Conservation (phyloP, 768 basidiomycete genomes). For the Phallus indusiatus region DNA sequence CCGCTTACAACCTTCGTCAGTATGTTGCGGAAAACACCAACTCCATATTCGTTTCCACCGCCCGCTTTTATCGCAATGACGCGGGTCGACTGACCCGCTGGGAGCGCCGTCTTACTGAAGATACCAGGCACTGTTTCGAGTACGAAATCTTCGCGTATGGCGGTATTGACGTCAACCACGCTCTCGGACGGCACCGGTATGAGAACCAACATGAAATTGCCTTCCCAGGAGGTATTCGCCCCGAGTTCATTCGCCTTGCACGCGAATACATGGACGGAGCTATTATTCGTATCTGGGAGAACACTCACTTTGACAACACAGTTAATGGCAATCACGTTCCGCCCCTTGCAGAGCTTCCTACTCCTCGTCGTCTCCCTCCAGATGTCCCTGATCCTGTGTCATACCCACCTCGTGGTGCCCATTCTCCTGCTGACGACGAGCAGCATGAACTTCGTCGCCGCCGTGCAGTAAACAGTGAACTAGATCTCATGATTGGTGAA, state of each 20-base stretch:
- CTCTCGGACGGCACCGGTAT: neutral
- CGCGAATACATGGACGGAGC: neutral
- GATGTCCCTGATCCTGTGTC: neutral
- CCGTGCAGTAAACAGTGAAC: too few relatives aligned
- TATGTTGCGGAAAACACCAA: neutral
- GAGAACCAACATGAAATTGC: neutral
- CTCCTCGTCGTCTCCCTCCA: neutral
- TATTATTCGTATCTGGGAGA: neutral
- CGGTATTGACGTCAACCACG: neutral
- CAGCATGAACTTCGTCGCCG: too few relatives aligned
- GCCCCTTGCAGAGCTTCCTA: neutral
- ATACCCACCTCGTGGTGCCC: too few relatives aligned
- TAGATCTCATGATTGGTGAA: too few relatives aligned
- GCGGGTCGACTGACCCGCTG: neutral
- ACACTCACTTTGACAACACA: neutral
- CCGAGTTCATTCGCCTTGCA: neutral
- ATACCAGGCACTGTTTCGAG: neutral
- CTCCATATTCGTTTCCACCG: neutral
- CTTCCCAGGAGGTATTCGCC: neutral
- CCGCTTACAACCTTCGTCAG: neutral
- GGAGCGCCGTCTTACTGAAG: neutral
- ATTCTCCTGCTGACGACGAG: too few relatives aligned
- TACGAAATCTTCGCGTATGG: neutral
- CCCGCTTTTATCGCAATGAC: neutral
- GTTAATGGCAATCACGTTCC: neutral